Conservation (phyloP, 495 filamentous ascomycete genomes). For the Aspergillus conjunctus region DNA sequence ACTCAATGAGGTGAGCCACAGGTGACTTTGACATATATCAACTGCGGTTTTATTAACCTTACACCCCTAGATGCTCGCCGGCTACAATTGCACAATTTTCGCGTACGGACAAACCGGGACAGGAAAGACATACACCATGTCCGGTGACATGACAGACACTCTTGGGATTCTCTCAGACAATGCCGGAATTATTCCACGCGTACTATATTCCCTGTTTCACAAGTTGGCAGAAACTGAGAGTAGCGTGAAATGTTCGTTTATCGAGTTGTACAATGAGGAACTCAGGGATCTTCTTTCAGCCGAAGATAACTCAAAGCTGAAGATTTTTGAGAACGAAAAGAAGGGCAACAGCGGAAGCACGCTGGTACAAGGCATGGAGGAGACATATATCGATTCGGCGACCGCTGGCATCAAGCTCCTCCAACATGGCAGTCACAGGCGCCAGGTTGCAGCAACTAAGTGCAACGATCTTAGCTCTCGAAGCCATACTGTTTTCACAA, state of each 20-base stretch:
- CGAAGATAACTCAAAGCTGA: constrained; percentile 83
- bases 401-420: constrained; percentile 82
- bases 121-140: constrained; percentile 99
- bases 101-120: constrained; percentile 98
- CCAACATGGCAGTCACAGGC: constrained; percentile 86
- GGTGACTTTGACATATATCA: not conserved
- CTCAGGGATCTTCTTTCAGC: constrained; percentile 80
- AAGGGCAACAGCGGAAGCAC: constrained; percentile 73
- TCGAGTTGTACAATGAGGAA: constrained; percentile 98
- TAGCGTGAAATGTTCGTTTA: constrained; percentile 96
- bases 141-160: constrained; percentile 89
- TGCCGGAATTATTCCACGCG: constrained; percentile 92
- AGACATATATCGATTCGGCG: constrained; percentile 85
- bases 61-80: constrained; percentile 73
- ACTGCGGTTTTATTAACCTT: constrained; percentile 17
- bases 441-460: constrained; percentile 95
- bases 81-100: constrained; percentile 99
- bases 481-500: constrained; percentile 95
- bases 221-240: constrained; percentile 85
- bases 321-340: constrained; percentile 92
- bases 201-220: constrained; percentile 79
- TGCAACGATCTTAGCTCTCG: constrained; percentile 96
- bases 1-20: constrained; percentile 74
- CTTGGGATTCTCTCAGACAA: constrained; percentile 83
- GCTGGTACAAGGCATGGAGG: constrained; percentile 96